Base-by-base conservation (phyloP, 306 rosid genomes). In the Canavalia ensiformis region DNA sequence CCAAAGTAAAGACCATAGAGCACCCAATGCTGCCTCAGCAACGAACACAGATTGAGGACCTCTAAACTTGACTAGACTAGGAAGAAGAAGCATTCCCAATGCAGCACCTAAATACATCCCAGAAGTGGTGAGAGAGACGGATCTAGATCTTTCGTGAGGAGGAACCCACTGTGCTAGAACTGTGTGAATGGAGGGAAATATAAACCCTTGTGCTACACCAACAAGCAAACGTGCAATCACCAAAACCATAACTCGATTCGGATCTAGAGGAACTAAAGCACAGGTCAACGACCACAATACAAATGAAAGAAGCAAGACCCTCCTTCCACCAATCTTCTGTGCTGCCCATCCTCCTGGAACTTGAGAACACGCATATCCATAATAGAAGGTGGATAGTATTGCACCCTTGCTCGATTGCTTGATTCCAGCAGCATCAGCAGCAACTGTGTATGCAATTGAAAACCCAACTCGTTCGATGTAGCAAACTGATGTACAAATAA, bases 121-220 rank as follows among this genome's bases (percentile, higher is more conserved):
- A 7, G 97, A 91, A 29, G 98, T 95, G 0, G 98, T 93, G 9
- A 93, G 92, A 45, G 99, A 95, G 87, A 95, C 98, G 6, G 98
- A 95, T 86, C 99, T 81, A 71, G 98, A 95, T 83, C 98, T 84
- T 70, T 95, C 99, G 64, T 95, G 98, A 11, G 98, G 98, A 9
- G 98, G 99, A 63, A 95, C 99, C 99, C 99, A 95, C 78, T 92
- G 99, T 0, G 99, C 99, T 5, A 95, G 87, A 82, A 95, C 99
- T 0, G 99, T 93, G 86, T 95, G 98, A 49, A 95, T 93, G 3
- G 99, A 95, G 64, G 98, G 99, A 78, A 95, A 95, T 50, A 95
- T 95, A 52, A 95, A 95, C 0, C 99, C 99, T 72, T 95, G 99
- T 0, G 98, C 91, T 3, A 95, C 94, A 49, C 98, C 99, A 60